phyloP scores from a whole-genome alignment of 352 stramenopile genomes.

The Globisporangium recalcitrans region DNA sequence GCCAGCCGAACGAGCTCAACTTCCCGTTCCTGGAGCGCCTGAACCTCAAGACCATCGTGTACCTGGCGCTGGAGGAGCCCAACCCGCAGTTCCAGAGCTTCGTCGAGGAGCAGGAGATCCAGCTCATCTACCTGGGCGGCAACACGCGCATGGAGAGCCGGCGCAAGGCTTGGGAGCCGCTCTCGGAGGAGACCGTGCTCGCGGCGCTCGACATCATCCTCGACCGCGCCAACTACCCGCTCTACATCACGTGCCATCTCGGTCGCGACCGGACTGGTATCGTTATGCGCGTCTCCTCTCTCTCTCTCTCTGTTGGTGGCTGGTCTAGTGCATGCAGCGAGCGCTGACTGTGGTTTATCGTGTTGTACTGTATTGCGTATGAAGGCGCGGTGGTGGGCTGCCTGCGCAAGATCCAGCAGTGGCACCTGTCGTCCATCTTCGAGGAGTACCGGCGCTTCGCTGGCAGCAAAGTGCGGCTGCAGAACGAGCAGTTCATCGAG shows the following conservation, averaged over 20 bases:
- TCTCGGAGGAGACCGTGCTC: constrained; percentile 88
- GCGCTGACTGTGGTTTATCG: background rate
- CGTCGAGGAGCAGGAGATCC: constrained; percentile 89
- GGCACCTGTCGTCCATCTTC: constrained; percentile 91
- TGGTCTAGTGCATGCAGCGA: background rate
- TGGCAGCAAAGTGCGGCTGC: constrained; percentile 84
- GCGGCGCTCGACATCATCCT: constrained; percentile 87
- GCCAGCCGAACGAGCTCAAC: constrained; percentile 90
- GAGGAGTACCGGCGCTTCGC: constrained; percentile 91
- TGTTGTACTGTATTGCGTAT: background rate
- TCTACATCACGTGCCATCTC: constrained; percentile 90
- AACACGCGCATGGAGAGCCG: constrained; percentile 87
- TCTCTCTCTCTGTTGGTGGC: background rate
- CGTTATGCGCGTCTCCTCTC: background rate
- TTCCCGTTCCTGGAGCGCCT: constrained; percentile 90
- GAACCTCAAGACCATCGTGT: constrained; percentile 89
- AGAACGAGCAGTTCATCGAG: constrained; percentile 94
- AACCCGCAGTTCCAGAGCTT: constrained; percentile 89
- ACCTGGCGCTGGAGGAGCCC: constrained; percentile 86
- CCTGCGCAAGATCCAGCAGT: constrained; percentile 90
- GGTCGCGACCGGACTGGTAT: constrained; percentile 85
- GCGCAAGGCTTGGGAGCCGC: constrained; percentile 81
- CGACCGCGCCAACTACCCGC: constrained; percentile 85
- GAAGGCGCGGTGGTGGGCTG: constrained; percentile 85
- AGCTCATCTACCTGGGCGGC: constrained; percentile 80